Conservation (phyloP, 192 early-diverging fungal species). For the Neocallimastix lanati region DNA sequence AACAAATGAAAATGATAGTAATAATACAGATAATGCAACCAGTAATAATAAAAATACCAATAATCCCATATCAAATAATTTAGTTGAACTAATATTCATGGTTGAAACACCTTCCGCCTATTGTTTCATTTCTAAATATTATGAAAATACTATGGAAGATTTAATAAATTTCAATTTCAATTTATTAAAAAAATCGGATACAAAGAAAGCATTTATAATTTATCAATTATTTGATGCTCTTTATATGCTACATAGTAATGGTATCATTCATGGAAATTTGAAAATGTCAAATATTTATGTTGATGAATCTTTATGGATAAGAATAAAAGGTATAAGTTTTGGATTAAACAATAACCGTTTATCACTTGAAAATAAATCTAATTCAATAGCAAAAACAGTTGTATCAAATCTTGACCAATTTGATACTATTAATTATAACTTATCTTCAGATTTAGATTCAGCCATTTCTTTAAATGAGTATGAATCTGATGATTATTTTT, state of each 20-base stretch:
- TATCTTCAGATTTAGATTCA: not conserved
- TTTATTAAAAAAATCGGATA: not conserved
- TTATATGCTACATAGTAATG: slow-evolving; percentile 26
- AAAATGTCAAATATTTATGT: not conserved
- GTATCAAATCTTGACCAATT: too few species aligned
- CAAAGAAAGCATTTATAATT: slow-evolving; percentile 16
- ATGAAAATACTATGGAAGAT: not conserved
- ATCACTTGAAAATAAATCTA: slow-evolving; percentile 28
- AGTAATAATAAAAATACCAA: not conserved
- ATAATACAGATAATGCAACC: not conserved
- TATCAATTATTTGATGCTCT: slow-evolving; percentile 33
- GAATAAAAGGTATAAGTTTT: slow-evolving; percentile 20
- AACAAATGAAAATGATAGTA: not conserved
- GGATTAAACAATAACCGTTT: slow-evolving; percentile 28
- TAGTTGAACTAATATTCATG: not conserved
- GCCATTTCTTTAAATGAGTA: not conserved
- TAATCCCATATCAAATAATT: not conserved
- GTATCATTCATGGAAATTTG: slow-evolving; percentile 32
- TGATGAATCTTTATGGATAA: not conserved
- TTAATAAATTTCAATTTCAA: not conserved
- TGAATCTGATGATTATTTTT: slow-evolving; percentile 1
- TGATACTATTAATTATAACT: too few species aligned
- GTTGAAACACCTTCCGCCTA: not conserved
- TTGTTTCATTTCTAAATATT: not conserved
- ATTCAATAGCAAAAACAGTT: slow-evolving; percentile 5